phyloP scores from a whole-genome alignment of 441 rosid species.

The Mallotus japonicus region DNA sequence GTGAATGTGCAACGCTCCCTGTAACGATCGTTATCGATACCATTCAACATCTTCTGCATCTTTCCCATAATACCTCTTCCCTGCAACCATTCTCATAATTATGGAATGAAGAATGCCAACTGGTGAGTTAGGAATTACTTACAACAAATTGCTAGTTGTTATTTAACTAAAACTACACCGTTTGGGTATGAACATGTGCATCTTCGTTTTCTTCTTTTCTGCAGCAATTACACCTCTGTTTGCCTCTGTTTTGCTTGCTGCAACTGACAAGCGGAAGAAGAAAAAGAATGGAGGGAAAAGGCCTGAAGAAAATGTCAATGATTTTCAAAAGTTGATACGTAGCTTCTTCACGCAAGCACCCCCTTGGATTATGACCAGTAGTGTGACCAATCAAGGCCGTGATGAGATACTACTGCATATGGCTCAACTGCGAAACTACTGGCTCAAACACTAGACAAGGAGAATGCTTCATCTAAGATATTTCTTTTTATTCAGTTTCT shows the following conservation, averaged over 20 bases:
- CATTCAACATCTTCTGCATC: no score
- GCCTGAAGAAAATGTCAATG: conserved; percentile 71
- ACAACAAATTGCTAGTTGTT: no score
- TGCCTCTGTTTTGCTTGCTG: no score
- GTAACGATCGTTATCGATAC: no score
- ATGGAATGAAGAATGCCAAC: not conserved
- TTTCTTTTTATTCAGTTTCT: not conserved
- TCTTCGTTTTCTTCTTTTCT: no score
- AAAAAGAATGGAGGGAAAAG: conserved; percentile 83
- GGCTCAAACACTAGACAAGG: conserved; percentile 66
- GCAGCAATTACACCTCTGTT: no score
- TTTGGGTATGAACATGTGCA: no score
- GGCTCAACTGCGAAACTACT: conserved; percentile 91
- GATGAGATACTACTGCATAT: conserved; percentile 89
- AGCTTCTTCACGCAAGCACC: conserved; percentile 78
- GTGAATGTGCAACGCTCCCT: conserved; percentile 54
- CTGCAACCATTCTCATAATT: conserved; percentile 6
- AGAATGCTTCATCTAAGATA: not conserved
- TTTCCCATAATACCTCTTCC: conserved; percentile 5
- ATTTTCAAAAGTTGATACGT: conserved; percentile 69
- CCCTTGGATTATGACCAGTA: conserved; percentile 98
- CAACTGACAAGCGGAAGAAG: conserved; percentile 79
- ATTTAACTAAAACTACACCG: no score
- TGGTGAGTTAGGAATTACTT: no score
- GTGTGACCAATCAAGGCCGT: conserved; percentile 89